Base-by-base conservation (phyloP, 2,329 filamentous ascomycete genomes). In the Fusarium austroafricanum region DNA sequence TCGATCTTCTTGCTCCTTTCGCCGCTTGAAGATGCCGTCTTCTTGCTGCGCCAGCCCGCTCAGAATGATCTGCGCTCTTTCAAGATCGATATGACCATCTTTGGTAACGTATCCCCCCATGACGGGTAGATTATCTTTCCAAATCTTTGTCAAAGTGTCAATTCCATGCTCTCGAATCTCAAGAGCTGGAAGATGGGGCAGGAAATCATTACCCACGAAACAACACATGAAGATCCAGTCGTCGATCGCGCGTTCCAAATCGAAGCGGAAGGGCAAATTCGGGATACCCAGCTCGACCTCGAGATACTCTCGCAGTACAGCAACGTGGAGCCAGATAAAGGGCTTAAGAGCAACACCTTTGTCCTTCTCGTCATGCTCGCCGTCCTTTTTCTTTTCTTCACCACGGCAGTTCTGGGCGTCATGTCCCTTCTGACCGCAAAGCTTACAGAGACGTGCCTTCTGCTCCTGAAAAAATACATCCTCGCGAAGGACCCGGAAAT, bases 161-260 rank as follows among this genome's bases (percentile, higher is more conserved):
- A 99, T 99, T 47, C 95, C 95, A 77, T 97, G 94, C 76, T 99
- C 96, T 63, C 96, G 89, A 77, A 99, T 98, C 78, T 98, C 96
- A 60, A 99, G 86, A 74, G 95, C 97, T n/a, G 96, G 96, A 60
- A 99, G 84, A 84, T 99, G 96, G 50, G 96, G 96, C 71, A 99
- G 82, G 82, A 99, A 99, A 83, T 99, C 96, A 79, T 99, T 99
- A 71, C 95, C 95, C 57, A 98, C 95, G 77, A 98, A 98, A 82
- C 96, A 98, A 81, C 95, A 98, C 89, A 98, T 96, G 79, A 98
- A 98, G 15, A 98, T 93, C 96, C 95, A 98, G 77, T 98, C 95
- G 79, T 98, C 96, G 61, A 98, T 87, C 26, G 94, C 94, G 69
- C 96, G 90, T 80, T 99, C 96, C 43, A 99, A 84, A 77, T 99